These are phyloP conservation scores for Radiomyces spectabilis DNA, from an alignment of 192 early-diverging fungal genomes.

Conservation along the genomic window DNA sequence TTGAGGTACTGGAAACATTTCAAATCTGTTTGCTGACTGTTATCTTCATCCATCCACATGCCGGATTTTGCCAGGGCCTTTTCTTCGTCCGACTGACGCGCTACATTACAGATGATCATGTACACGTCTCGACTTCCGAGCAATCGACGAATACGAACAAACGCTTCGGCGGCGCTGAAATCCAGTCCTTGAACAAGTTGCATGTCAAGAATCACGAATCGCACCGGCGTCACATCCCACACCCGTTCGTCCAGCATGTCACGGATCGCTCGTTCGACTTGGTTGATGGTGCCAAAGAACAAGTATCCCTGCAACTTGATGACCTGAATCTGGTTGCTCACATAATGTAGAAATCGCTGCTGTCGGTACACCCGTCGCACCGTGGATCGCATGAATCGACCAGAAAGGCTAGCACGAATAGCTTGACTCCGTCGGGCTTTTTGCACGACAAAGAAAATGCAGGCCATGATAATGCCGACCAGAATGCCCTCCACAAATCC, in stretches of 20 bases:
- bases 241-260: constrained; percentile 52
- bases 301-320: constrained; percentile 91
- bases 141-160: constrained; percentile 76
- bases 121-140: constrained; percentile 63
- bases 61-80: constrained; percentile 57
- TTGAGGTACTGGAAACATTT: constrained; percentile 76
- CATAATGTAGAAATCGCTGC: constrained; percentile 76
- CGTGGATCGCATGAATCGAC: constrained; percentile 68
- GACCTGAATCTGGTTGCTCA: constrained; percentile 79
- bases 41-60: constrained; percentile 50
- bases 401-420: constrained; percentile 60
- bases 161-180: constrained; percentile 86
- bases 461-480: constrained; percentile 86
- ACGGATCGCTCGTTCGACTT: constrained; percentile 67
- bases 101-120: constrained; percentile 75
- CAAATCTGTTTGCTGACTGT: constrained; percentile 33
- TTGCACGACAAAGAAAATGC: constrained; percentile 87
- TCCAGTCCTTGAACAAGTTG: constrained; percentile 79
- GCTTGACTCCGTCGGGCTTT: constrained; percentile 57
- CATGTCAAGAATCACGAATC: constrained; percentile 88
- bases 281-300: constrained; percentile 94
- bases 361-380: constrained; percentile 86
- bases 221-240: constrained; percentile 66
- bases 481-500: constrained; percentile 99
- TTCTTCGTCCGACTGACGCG: constrained; percentile 56